Percentiles rank a stretch among this genome's conserved stretches.
Evolutionary conservation across 345 rosid species (phyloP).

Genomic region (Gynandropsis gynandra): DNA sequence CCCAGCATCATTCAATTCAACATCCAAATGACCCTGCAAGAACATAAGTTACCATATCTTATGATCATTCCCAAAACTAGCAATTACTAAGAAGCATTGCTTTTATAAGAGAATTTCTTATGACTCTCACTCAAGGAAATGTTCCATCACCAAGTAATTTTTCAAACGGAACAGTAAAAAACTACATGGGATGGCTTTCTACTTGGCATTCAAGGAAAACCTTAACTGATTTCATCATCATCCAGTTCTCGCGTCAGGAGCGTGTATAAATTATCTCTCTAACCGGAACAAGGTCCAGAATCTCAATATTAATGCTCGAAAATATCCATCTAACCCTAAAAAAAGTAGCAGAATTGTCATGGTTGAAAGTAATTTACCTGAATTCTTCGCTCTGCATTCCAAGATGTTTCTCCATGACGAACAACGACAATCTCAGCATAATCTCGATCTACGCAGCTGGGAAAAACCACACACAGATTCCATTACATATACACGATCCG

Average conservation of each 20-base stretch:
- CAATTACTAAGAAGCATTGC: neutral
- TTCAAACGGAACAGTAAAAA: too few species aligned
- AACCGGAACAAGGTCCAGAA: too few species aligned
- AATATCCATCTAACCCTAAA: too few species aligned
- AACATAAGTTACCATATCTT: neutral
- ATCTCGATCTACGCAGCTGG: slow-evolving; percentile 26
- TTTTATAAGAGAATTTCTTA: too few species aligned
- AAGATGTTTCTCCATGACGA: slow-evolving; percentile 78
- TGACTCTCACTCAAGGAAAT: too few species aligned
- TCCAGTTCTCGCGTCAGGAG: neutral
- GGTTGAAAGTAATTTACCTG: slow-evolving; percentile 35
- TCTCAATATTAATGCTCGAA: too few species aligned
- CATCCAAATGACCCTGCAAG: slow-evolving; percentile 70
- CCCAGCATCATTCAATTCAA: slow-evolving; percentile 72
- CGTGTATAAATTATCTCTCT: too few species aligned
- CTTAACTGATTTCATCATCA: neutral
- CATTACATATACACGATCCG: neutral
- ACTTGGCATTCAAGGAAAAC: neutral
- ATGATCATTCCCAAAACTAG: neutral
- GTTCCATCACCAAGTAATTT: too few species aligned
- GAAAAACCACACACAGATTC: neutral
- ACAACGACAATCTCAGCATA: slow-evolving; percentile 64
- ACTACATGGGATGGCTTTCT: too few species aligned
- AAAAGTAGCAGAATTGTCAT: neutral
- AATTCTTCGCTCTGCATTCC: slow-evolving; percentile 67